Conservation (phyloP, 192 early-diverging fungal species). For the Coemansia sp. region DNA sequence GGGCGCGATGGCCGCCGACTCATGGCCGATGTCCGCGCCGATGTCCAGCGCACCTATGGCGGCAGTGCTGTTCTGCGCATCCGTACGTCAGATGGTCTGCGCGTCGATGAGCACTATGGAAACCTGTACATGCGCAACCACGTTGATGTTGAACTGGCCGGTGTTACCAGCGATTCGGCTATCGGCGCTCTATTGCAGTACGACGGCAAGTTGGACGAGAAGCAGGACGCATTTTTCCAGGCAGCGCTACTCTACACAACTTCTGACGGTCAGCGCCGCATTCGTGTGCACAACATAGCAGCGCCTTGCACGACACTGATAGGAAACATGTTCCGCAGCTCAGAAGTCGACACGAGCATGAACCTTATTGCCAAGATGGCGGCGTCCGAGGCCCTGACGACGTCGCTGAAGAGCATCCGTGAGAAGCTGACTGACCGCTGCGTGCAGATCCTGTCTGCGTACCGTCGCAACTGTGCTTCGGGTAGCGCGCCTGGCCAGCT, state of each 20-base stretch:
- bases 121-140: slow-evolving; percentile 92
- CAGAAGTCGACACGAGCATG: slow-evolving; percentile 90
- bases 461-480: slow-evolving; percentile 88
- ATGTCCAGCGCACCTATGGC: slow-evolving; percentile 76
- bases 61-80: slow-evolving; percentile 86
- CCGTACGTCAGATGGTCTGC: slow-evolving; percentile 86
- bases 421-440: slow-evolving; percentile 84
- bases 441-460: slow-evolving; percentile 84
- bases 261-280: slow-evolving; percentile 78
- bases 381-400: slow-evolving; percentile 68
- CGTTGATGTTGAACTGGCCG: slow-evolving; percentile 90
- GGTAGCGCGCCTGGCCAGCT: slow-evolving; percentile 89
- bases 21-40: slow-evolving; percentile 68
- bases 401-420: slow-evolving; percentile 71
- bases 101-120: slow-evolving; percentile 84
- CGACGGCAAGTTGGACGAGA: slow-evolving; percentile 88
- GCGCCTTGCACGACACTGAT: slow-evolving; percentile 72
- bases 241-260: slow-evolving; percentile 95
- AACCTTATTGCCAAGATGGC: slow-evolving; percentile 83
- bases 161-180: slow-evolving; percentile 80
- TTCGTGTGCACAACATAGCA: slow-evolving; percentile 88
- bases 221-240: slow-evolving; percentile 82
- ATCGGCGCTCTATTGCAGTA: slow-evolving; percentile 81
- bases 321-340: slow-evolving; percentile 82
- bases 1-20: slow-evolving; percentile 71